A percentile compares a stretch with the other conserved stretches of the same genome.
Conservation (phyloP, 805 yeast genomes). For the Maudiozyma serrabonitensis region DNA sequence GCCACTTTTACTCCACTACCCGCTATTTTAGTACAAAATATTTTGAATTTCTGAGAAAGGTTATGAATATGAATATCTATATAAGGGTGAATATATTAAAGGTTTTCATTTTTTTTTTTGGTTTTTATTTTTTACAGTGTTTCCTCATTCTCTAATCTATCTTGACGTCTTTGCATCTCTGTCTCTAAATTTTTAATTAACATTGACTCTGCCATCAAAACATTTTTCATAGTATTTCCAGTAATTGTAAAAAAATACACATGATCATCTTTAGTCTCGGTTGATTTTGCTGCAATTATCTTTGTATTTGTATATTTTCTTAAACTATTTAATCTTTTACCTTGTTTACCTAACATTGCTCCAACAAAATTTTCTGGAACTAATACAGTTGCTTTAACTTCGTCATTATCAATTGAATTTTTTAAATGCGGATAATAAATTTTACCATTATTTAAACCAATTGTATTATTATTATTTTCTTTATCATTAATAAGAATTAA, state of each 20-base stretch:
- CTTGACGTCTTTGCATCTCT: slow-evolving; percentile 43
- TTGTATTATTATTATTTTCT: slow-evolving; percentile 9
- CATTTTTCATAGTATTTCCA: slow-evolving; percentile 39
- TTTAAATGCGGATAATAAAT: slow-evolving; percentile 54
- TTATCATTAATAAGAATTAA: slow-evolving; percentile 21
- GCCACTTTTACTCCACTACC: too few relatives aligned
- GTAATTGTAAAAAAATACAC: slow-evolving; percentile 57
- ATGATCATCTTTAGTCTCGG: neutral
- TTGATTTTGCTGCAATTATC: slow-evolving; percentile 36
- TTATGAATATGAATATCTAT: neutral
- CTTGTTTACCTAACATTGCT: slow-evolving; percentile 79
- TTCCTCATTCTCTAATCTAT: slow-evolving; percentile 8
- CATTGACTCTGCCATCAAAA: slow-evolving; percentile 50
- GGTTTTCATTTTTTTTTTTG: too few relatives aligned
- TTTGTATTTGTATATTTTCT: slow-evolving; percentile 70
- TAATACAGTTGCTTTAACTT: slow-evolving; percentile 12
- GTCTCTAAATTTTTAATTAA: slow-evolving; percentile 49
- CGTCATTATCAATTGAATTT: slow-evolving; percentile 6
- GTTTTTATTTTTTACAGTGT: neutral
- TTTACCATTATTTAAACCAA: slow-evolving; percentile 26
- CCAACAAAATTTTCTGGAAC: slow-evolving; percentile 82
- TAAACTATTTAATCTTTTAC: slow-evolving; percentile 77
- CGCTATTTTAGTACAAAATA: too few relatives aligned
- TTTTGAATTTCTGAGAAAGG: too few relatives aligned
- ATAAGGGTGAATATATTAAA: neutral